Percentiles rank a stretch among this genome's conserved stretches.
Evolutionary conservation across 352 stramenopile genomes (phyloP).

Genomic region (Blastocystis sp.): DNA sequence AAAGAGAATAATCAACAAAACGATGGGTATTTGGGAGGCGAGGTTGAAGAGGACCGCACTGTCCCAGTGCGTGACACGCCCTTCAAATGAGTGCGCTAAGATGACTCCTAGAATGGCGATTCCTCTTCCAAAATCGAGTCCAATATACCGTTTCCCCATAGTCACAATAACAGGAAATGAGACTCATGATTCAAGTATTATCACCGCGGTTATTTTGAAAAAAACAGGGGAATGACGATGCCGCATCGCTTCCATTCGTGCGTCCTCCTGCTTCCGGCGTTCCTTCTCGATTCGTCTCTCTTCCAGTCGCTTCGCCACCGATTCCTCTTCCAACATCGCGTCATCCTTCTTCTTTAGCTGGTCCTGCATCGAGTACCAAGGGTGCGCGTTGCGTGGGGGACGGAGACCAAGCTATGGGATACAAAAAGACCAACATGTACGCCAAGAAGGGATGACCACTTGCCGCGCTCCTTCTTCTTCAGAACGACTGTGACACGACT

Average conservation of each 20-base stretch:
- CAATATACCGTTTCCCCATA: background rate
- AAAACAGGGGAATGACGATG: too few relatives aligned
- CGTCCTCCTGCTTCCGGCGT: background rate
- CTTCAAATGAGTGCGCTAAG: background rate
- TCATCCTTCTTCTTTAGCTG: slow-evolving; percentile 32
- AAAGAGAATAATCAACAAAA: background rate
- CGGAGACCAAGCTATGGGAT: background rate
- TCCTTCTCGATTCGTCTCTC: slow-evolving; percentile 38
- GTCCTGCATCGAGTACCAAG: slow-evolving; percentile 54
- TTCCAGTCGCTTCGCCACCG: background rate
- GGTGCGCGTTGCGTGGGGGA: slow-evolving; percentile 9
- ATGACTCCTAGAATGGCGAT: background rate
- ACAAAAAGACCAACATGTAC: background rate
- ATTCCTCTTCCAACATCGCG: slow-evolving; percentile 6
- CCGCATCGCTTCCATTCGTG: background rate
- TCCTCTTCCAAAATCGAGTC: background rate
- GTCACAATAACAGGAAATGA: background rate
- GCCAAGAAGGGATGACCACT: background rate
- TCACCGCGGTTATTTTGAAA: too few relatives aligned
- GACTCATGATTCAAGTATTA: too few relatives aligned
- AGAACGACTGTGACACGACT: slow-evolving; percentile 12
- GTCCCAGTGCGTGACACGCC: background rate
- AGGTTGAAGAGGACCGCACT: background rate
- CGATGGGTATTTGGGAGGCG: background rate
- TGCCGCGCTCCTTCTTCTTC: slow-evolving; percentile 33